phyloP scores from a whole-genome alignment of 192 early-diverging fungal genomes.

The Backusella tarrabulga region DNA sequence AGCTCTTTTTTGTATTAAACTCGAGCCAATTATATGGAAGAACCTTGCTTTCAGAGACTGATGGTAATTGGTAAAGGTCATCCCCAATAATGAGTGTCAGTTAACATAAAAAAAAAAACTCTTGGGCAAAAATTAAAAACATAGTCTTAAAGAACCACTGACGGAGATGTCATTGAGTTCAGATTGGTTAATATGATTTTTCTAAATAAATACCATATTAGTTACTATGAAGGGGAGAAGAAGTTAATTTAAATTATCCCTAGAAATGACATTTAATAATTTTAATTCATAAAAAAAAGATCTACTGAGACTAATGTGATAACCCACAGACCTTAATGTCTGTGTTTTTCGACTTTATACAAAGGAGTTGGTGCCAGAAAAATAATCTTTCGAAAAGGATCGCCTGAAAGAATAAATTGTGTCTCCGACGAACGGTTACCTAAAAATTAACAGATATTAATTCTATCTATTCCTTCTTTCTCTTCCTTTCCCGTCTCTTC shows the following conservation, averaged over 20 bases:
- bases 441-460: not conserved
- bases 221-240: not conserved
- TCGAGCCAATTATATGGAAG: not conserved
- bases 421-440: not conserved
- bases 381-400: not conserved
- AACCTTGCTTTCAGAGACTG: not conserved
- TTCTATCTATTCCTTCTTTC: not conserved
- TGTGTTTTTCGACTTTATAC: conserved; percentile 2
- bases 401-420: not conserved
- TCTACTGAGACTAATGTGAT: not conserved
- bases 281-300: not conserved
- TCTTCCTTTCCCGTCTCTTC: not conserved
- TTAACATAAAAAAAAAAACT: not conserved
- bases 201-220: not conserved
- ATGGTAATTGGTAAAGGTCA: not conserved
- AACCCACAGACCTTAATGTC: not conserved
- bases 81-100: not conserved
- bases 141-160: not conserved
- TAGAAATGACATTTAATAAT: not conserved
- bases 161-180: not conserved
- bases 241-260: not conserved
- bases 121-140: not conserved
- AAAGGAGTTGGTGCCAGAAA: not conserved
- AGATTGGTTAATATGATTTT: not conserved
- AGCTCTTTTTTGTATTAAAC: not conserved